These are phyloP conservation scores for Gilbertella persicaria DNA, from an alignment of 371 early-diverging fungal genomes.

Conservation along the genomic window DNA sequence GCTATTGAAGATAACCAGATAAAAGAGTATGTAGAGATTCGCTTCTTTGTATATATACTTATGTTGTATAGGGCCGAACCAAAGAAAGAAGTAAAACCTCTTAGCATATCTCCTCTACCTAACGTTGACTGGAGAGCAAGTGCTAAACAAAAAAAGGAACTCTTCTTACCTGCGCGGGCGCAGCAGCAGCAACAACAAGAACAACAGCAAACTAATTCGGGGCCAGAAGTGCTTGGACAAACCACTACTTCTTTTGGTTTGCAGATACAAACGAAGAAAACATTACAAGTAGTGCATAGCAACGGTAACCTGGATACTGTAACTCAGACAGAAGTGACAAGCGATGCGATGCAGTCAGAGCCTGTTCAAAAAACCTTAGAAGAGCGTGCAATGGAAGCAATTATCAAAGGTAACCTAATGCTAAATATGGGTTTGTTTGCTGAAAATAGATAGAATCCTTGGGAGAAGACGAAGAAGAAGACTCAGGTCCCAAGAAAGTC, in stretches of 20 bases:
- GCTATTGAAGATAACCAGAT: constrained; percentile 59
- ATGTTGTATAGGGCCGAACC: constrained; percentile 35
- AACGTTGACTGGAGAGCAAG: constrained; percentile 55
- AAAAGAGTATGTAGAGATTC: constrained; percentile 43
- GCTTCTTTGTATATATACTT: not conserved
- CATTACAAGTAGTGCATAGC: constrained; percentile 4
- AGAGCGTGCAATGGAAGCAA: constrained; percentile 57
- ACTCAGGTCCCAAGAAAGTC: constrained; percentile 43
- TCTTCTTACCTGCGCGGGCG: constrained; percentile 41
- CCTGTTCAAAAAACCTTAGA: constrained; percentile 47
- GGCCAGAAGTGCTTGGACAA: constrained; percentile 19
- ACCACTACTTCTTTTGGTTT: constrained; percentile 26
- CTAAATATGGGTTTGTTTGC: not conserved
- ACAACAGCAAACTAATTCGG: not conserved
- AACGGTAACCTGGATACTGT: not conserved
- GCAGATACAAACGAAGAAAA: constrained; percentile 38
- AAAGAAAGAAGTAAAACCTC: constrained; percentile 38
- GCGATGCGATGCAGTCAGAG: constrained; percentile 13
- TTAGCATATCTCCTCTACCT: constrained; percentile 50
- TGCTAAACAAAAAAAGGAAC: constrained; percentile 40
- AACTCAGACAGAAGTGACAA: constrained; percentile 5
- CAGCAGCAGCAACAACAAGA: constrained; percentile 7
- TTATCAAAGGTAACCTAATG: constrained; percentile 44
- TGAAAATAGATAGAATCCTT: constrained; percentile 39
- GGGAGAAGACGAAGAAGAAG: constrained; percentile 47